Percentiles rank a stretch among this genome's conserved stretches.
Evolutionary conservation across 352 stramenopile species (phyloP).

Genomic region (Globisporangium viniferum): DNA sequence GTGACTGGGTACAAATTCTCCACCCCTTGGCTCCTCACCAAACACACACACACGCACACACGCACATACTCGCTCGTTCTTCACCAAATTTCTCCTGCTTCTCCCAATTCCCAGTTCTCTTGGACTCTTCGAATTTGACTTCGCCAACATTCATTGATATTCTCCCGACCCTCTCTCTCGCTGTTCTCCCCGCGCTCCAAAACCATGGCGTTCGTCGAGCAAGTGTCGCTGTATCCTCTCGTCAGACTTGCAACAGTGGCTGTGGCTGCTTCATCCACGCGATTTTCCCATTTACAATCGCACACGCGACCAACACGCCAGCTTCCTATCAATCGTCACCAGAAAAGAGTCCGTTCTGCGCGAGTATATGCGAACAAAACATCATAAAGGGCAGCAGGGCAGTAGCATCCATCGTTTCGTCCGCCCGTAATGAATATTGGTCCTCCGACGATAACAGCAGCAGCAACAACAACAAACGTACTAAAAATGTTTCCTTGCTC

Average conservation of each 20-base stretch:
- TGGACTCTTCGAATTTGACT: neutral
- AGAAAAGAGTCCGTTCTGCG: neutral
- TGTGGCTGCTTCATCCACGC: neutral
- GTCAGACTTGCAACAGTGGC: neutral
- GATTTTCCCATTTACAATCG: neutral
- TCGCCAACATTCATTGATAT: neutral
- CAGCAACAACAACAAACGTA: neutral
- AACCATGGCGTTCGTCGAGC: neutral
- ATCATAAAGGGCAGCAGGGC: neutral
- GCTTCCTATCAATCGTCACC: neutral
- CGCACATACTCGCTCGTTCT: neutral
- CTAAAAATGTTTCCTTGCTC: neutral
- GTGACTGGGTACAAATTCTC: neutral
- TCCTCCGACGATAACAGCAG: neutral
- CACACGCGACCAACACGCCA: neutral
- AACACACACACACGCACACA: neutral
- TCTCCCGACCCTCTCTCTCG: neutral
- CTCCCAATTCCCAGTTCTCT: neutral
- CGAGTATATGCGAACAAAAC: neutral
- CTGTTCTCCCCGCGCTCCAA: neutral
- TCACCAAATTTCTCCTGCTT: neutral
- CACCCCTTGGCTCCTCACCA: neutral
- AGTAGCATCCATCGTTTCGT: neutral
- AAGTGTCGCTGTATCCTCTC: neutral
- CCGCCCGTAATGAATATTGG: neutral